Conservation (phyloP, 495 filamentous ascomycete genomes). For the Penicillium cataractarum region DNA sequence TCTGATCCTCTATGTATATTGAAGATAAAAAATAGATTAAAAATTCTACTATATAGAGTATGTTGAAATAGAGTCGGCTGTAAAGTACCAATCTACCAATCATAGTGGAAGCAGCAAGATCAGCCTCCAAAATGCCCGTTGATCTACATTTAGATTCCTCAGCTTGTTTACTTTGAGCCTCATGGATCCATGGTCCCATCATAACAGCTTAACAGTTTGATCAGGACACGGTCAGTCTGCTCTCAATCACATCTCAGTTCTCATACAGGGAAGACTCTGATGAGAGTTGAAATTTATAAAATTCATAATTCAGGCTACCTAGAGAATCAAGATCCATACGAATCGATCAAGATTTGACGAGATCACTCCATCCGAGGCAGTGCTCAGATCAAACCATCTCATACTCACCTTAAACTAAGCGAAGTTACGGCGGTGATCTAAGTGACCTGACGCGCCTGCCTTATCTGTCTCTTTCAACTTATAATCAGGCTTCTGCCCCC, state of each 20-base stretch:
- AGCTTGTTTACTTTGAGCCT: background rate
- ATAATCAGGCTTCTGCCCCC: background rate
- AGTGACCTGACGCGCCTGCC: background rate
- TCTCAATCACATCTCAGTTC: background rate
- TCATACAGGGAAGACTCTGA: background rate
- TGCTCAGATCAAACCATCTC: background rate
- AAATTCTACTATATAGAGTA: background rate
- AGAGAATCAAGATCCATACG: background rate
- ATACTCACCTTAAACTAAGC: background rate
- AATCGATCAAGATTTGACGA: background rate
- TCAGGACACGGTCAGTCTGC: background rate
- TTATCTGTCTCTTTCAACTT: background rate
- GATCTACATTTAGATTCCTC: background rate
- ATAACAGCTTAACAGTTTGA: background rate
- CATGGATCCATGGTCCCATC: background rate
- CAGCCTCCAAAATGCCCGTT: background rate
- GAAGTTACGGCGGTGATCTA: background rate
- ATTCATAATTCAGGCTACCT: background rate
- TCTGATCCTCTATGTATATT: background rate
- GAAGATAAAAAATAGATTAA: background rate
- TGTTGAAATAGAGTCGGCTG: background rate
- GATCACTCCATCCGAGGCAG: background rate
- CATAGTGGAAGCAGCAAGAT: background rate
- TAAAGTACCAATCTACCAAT: background rate
- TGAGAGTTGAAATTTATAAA: background rate